A percentile compares a stretch with the other conserved stretches of the same genome.
Evolutionary conservation across 352 stramenopile species (phyloP).

Genomic region (Phytophthora chlamydospora): DNA sequence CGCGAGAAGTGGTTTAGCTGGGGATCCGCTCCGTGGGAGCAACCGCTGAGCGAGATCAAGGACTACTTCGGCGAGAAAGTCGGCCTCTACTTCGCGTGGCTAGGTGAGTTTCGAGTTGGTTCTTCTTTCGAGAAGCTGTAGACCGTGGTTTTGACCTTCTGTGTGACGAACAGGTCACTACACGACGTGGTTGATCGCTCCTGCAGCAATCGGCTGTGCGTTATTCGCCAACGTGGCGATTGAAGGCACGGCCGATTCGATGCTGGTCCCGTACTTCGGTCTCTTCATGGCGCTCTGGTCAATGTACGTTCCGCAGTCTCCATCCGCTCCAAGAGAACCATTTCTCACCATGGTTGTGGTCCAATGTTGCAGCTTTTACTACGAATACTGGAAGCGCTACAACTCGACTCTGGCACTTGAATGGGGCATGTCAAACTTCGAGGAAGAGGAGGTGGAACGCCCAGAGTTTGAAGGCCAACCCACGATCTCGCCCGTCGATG

Average conservation of each 20-base stretch:
- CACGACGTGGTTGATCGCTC: slow-evolving; percentile 93
- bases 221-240: slow-evolving; percentile 88
- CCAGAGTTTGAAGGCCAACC: slow-evolving; percentile 76
- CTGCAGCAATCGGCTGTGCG: slow-evolving; percentile 87
- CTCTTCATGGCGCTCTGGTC: slow-evolving; percentile 87
- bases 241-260: slow-evolving; percentile 58
- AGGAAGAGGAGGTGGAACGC: slow-evolving; percentile 72
- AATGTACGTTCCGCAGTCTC: slow-evolving; percentile 37
- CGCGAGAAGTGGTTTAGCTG: slow-evolving; percentile 73
- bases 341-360: neutral
- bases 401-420: slow-evolving; percentile 73
- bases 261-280: slow-evolving; percentile 76
- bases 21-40: slow-evolving; percentile 59
- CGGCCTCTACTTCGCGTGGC: slow-evolving; percentile 97
- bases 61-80: slow-evolving; percentile 92
- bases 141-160: too few species aligned
- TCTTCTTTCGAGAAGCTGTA: neutral
- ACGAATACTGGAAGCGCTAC: slow-evolving; percentile 85
- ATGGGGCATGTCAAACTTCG: slow-evolving; percentile 78
- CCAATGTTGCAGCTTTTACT: slow-evolving; percentile 56
- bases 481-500: slow-evolving; percentile 77
- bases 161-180: slow-evolving; percentile 73
- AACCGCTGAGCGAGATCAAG: slow-evolving; percentile 71
- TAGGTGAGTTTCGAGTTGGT: slow-evolving; percentile 54
- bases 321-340: neutral